Evolutionary conservation across 495 filamentous ascomycete species (phyloP), one percentile per base, ranked within the genome.

Genomic region (Daldinia childiae): DNA sequence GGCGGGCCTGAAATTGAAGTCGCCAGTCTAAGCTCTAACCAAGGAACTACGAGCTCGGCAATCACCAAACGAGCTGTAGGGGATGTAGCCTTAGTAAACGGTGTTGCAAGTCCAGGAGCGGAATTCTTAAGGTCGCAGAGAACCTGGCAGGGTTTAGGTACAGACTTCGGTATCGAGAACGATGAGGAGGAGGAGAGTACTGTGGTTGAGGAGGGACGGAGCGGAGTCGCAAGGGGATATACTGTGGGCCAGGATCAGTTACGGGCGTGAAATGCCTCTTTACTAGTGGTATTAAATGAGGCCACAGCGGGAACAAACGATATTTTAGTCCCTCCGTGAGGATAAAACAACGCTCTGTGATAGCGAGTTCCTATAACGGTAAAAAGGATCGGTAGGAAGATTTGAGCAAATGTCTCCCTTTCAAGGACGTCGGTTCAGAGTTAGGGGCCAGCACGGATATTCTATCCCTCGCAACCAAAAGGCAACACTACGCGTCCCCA

Each of bases 61-160:
- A 14, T 84, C 6, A 76, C 75, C 9, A 76, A 74, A 39, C 72
- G 66, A 29, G 58, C 68, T 1, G 68, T 52, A 14, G 69, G 76
- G 2, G 92, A 95, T 68, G 59, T 99, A 41, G 90, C 91, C 2
- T 87, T 86, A 38, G 86, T 97, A 41, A 94, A 93, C 41, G 91
- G 92, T 6, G 86, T 92, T 0, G 82, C 90, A n/a, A 97, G 94
- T 26, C 96, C 96, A 4, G 95, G 91, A 1, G 95, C 96, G 4
- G 92, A 97, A 79, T 98, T 88, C 74, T 78, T 99, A 64, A 86
- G 89, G 45, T 91, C 89, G 11, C 91, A 94, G 73, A 80, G 95
- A 63, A 96, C 91, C 6, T 99, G 95, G 95, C 91, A 89, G 77
- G 95, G 95, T 0, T 79, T 99, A 29, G 96, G 95, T 0, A 96